Percentiles rank a stretch among this genome's conserved stretches.
These are phyloP conservation scores for Musa schizocarpa DNA, from an alignment of 176 grass and related monocot species.

Conservation along the genomic window DNA sequence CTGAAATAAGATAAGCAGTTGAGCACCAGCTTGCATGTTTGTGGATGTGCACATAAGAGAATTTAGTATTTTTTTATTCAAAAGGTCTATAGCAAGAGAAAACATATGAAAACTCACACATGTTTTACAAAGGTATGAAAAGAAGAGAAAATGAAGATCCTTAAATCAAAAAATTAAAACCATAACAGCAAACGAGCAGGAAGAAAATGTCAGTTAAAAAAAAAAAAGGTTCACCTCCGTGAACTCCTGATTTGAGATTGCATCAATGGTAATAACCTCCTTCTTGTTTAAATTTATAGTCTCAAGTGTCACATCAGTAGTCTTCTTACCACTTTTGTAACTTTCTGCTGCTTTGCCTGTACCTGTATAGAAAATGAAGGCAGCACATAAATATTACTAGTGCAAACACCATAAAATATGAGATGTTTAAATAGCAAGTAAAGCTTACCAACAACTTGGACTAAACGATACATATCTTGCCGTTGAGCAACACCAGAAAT, in stretches of 20 bases:
- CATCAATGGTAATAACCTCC: slow-evolving; percentile 89
- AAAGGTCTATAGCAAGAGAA: not conserved
- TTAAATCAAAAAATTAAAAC: not conserved
- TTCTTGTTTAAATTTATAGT: slow-evolving; percentile 96
- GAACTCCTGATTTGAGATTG: slow-evolving; percentile 97
- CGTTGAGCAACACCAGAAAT: slow-evolving; percentile 54
- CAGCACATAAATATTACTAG: slow-evolving; percentile 8
- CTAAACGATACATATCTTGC: slow-evolving; percentile 86
- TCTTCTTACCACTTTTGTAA: slow-evolving; percentile 92
- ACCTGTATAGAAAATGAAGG: slow-evolving; percentile 39
- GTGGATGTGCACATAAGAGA: too few relatives aligned
- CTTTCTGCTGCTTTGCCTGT: slow-evolving; percentile 59
- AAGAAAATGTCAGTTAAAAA: not conserved
- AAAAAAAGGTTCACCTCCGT: slow-evolving; percentile 53
- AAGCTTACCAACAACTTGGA: slow-evolving; percentile 86
- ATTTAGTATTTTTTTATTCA: too few relatives aligned
- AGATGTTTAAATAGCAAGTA: slow-evolving; percentile 20
- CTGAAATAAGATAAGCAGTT: too few relatives aligned
- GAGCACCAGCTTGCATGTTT: too few relatives aligned
- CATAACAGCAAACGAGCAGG: not conserved
- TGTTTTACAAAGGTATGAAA: not conserved
- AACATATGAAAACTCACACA: not conserved
- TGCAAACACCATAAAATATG: slow-evolving; percentile 1
- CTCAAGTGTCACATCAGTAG: slow-evolving; percentile 86
- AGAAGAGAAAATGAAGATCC: not conserved